Evolutionary conservation across 2,329 filamentous ascomycete genomes (phyloP).

Genomic region (Sporothrix euskadiensis): DNA sequence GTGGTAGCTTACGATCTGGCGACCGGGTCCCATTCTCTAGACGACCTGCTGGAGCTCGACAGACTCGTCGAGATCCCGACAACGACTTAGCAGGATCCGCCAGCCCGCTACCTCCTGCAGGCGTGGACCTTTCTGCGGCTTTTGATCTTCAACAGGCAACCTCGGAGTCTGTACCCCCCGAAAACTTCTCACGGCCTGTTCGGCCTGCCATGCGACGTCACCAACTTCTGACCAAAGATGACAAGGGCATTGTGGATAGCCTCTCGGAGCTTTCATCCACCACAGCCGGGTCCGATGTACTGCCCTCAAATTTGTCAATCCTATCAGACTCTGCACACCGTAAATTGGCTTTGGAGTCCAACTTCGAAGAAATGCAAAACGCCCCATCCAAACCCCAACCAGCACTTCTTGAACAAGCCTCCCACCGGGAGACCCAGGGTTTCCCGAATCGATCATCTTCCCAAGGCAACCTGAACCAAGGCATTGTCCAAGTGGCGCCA

Average conservation of each 20-base stretch:
- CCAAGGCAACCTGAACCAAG: slow-evolving; percentile 48
- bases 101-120: slow-evolving; percentile 39
- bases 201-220: slow-evolving; percentile 48
- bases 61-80: slow-evolving; percentile 62
- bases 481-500: slow-evolving; percentile 41
- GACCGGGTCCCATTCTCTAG: slow-evolving; percentile 75
- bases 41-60: slow-evolving; percentile 62
- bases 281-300: neutral
- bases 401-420: neutral
- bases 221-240: slow-evolving; percentile 45
- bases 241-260: neutral
- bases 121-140: slow-evolving; percentile 50
- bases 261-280: neutral
- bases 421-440: slow-evolving; percentile 36
- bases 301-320: too few relatives aligned
- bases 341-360: neutral
- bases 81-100: slow-evolving; percentile 49
- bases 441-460: slow-evolving; percentile 59
- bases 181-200: slow-evolving; percentile 64
- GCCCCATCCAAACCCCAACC: neutral
- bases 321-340: neutral
- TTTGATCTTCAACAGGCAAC: slow-evolving; percentile 62
- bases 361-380: neutral
- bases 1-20: slow-evolving; percentile 79
- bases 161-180: slow-evolving; percentile 65